Base-by-base conservation (phyloP, 2,329 filamentous ascomycete species). In the Fusarium foetens region DNA sequence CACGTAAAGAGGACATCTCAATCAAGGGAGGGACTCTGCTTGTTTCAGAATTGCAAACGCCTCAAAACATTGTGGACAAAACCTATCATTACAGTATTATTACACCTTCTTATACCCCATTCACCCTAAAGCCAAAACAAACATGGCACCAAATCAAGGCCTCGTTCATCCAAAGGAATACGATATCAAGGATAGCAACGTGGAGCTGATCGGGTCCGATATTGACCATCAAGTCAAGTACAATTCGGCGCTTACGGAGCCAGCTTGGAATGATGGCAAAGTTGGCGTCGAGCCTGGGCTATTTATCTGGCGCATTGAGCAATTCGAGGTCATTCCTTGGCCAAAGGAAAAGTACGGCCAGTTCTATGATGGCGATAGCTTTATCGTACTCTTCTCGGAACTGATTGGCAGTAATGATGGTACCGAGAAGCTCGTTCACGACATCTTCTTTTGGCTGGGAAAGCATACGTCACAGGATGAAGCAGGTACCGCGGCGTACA, bases 381-480 rank as follows among this genome's bases (percentile, higher is more conserved):
- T 90, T 77, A 90, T 92, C 64, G 81, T 92, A 8, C 83, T 93
- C 51, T 83, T 89, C 77, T 89, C 90, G 8, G 87, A 87, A 79
- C 86, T 87, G 73, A 77, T 89, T 36, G 85, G 85, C 45, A 81
- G 83, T 45, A 80, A 82, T 39, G 79, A 82, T n/a, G 80, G 79
- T 8, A 68, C 74, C 36, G 78, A 86, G 65, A 85, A 83, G 73
- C 81, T 91, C 8, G 83, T 81, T 45, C 90, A 92, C 74, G 90
- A 92, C 54, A 86, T 92, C 75, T 92, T 90, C 84, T 92, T 92
- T 82, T 93, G 90, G 90, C 85, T 92, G 2, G 91, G 91, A 8
- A 83, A 80, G 57, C 87, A 91, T 76, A 92, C 90, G 1, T 86
- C 88, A 5, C 89, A 92, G 81, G 91, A 92, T 71, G 91, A 93